Percentiles rank a stretch among this genome's conserved stretches.
These are phyloP conservation scores for Pleodorina starrii DNA, from an alignment of 139 green algal genomes.

Conservation along the genomic window DNA sequence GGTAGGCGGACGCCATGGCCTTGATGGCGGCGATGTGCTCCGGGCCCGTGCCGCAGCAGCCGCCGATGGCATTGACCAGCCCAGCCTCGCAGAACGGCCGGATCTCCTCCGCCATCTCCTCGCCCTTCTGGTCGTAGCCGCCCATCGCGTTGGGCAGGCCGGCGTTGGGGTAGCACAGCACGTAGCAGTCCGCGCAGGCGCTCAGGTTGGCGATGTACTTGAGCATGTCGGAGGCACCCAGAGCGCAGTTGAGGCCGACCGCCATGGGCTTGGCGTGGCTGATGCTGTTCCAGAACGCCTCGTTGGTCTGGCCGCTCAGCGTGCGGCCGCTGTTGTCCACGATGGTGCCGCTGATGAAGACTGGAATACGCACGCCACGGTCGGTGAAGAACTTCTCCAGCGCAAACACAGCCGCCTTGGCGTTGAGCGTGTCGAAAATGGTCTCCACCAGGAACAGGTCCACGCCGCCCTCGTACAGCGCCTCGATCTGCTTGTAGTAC, in stretches of 20 bases:
- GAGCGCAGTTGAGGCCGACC: slow-evolving; percentile 97
- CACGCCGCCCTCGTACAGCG: slow-evolving; percentile 91
- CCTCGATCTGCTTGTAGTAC: slow-evolving; percentile 94
- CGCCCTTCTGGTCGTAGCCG: slow-evolving; percentile 96
- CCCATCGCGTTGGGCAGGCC: slow-evolving; percentile 99
- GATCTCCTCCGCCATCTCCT: slow-evolving; percentile 96
- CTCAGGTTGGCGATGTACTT: slow-evolving; percentile 95
- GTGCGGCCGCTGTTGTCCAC: slow-evolving; percentile 96
- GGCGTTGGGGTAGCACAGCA: slow-evolving; percentile 99
- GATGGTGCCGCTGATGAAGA: slow-evolving; percentile 98
- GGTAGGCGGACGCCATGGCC: slow-evolving; percentile 78
- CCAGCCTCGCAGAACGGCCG: slow-evolving; percentile 90
- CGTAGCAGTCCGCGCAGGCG: slow-evolving; percentile 91
- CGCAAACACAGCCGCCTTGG: slow-evolving; percentile 95
- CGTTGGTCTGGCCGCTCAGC: slow-evolving; percentile 97
- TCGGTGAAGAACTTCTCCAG: slow-evolving; percentile 95
- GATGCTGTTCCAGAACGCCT: slow-evolving; percentile 98
- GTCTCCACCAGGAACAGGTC: slow-evolving; percentile 99
- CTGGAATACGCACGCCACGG: slow-evolving; percentile 84
- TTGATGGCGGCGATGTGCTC: slow-evolving; percentile 94
- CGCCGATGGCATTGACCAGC: slow-evolving; percentile 96
- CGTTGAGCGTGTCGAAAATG: slow-evolving; percentile 99
- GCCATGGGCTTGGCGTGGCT: slow-evolving; percentile 93
- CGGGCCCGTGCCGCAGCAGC: slow-evolving; percentile 94
- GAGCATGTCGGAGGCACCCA: slow-evolving; percentile 96